Conservation (phyloP, 2,329 filamentous ascomycete species). For the Pleochaeta shiraiana region DNA sequence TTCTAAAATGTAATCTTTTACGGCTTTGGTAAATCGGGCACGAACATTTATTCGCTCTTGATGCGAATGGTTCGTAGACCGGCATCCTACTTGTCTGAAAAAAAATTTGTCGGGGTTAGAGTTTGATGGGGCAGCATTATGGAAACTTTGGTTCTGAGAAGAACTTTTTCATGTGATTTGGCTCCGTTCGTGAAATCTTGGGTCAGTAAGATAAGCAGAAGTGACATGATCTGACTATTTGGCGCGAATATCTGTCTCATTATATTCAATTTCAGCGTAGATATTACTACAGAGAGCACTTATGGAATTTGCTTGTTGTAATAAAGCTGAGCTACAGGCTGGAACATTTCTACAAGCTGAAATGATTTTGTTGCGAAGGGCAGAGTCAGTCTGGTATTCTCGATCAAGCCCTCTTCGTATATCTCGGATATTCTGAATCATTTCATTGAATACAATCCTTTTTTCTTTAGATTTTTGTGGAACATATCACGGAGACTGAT, state of each 20-base stretch:
- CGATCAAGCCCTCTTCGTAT: background rate
- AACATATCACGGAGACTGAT: background rate
- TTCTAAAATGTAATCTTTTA: background rate
- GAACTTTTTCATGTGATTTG: background rate
- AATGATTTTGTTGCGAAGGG: background rate
- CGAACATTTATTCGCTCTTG: background rate
- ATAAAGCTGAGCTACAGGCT: background rate
- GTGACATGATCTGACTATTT: background rate
- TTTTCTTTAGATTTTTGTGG: background rate
- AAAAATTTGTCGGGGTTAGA: background rate
- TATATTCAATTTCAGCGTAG: background rate
- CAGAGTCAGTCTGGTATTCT: background rate
- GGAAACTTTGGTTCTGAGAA: background rate
- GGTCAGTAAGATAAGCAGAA: background rate
- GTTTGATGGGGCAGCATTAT: background rate
- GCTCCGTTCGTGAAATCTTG: background rate
- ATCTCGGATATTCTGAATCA: background rate
- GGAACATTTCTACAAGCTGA: background rate
- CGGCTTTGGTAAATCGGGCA: background rate
- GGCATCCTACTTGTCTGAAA: background rate
- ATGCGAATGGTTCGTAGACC: background rate
- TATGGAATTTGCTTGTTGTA: background rate
- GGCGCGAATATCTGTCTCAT: background rate
- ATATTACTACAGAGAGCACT: background rate
- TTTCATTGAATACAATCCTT: background rate